Base-by-base conservation (phyloP, 345 rosid species). In the Noccaea bulbosa region DNA sequence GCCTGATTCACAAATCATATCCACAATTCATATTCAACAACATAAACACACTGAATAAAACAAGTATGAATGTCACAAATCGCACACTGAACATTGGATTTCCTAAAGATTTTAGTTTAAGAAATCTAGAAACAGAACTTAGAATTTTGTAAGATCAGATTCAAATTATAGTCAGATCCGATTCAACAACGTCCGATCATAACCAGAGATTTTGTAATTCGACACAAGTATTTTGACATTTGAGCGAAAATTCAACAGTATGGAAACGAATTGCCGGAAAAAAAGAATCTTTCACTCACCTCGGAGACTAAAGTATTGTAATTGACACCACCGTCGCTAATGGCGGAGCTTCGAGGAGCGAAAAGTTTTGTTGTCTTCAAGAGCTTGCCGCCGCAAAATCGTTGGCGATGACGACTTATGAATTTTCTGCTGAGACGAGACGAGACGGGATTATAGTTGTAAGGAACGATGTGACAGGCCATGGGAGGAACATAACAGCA, bases 241-340 rank as follows among this genome's bases (percentile, higher is more conserved):
- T 20, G n/a, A 17, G 6, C 3, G 11, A 16, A 49, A 2, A 50
- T 22, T 20, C 11, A 46, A 46, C 22, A 7, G 16, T 46, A 46
- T 5, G 6, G 4, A 50, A 44, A 41, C 40, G 7, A 24, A 55
- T 2, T 58, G 6, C 3, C 41, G 5, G 20, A 2, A 6, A 7
- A 5, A 9, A 56, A 14, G n/a, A n/a, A 27, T 12, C 30, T 20
- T 17, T 47, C 0, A 14, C 15, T 38, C 22, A 92, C 96, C 98
- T 92, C 88, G 11, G 90, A 83, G 38, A 92, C 85, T 54, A 92
- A 76, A 11, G 88, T 76, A 48, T 72, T 85, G 80, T 73, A 81
- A 9, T 84, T 74, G 8, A 85, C 61, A 43, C 62, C 48, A 33
- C 60, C 71, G 75, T 62, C 77, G 47, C 65, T 55, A 45, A 70